Percentiles rank a stretch among this genome's conserved stretches.
Conservation (phyloP, 116 monocot genomes). For the Zostera marina region DNA sequence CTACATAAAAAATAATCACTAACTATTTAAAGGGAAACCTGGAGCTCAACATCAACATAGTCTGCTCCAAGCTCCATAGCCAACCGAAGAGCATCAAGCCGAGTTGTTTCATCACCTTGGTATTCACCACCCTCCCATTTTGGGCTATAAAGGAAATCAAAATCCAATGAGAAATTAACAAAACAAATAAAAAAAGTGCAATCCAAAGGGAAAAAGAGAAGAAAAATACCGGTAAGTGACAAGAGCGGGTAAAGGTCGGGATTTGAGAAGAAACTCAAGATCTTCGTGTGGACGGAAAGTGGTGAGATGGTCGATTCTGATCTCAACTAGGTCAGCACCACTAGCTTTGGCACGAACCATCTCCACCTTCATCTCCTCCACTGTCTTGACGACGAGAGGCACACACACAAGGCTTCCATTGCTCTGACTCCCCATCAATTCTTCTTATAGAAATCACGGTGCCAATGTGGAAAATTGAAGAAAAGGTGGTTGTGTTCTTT, state of each 20-base stretch:
- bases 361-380: slow-evolving; percentile 49
- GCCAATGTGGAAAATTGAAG: no score
- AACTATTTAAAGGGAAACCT: slow-evolving; percentile 21
- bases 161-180: background rate
- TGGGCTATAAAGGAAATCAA: slow-evolving; percentile 31
- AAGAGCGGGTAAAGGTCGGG: slow-evolving; percentile 51
- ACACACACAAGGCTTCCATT: slow-evolving; percentile 53
- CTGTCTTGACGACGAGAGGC: slow-evolving; percentile 55
- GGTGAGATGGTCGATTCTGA: slow-evolving; percentile 64
- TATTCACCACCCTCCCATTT: slow-evolving; percentile 96
- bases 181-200: background rate
- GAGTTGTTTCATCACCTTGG: slow-evolving; percentile 53
- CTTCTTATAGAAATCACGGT: no score
- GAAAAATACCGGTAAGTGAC: slow-evolving; percentile 28
- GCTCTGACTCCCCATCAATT: slow-evolving; percentile 11
- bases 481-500: no score
- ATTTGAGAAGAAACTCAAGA: slow-evolving; percentile 30
- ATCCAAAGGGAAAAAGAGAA: background rate
- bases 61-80: slow-evolving; percentile 91
- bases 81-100: slow-evolving; percentile 52
- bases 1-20: no score
- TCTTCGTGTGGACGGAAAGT: slow-evolving; percentile 32
- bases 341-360: slow-evolving; percentile 22
- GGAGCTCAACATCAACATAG: slow-evolving; percentile 82
- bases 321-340: slow-evolving; percentile 82